A percentile compares a stretch with the other conserved stretches of the same genome.
Conservation (phyloP, 73 alveolate genomes). For the Paramecium primaurelia region DNA sequence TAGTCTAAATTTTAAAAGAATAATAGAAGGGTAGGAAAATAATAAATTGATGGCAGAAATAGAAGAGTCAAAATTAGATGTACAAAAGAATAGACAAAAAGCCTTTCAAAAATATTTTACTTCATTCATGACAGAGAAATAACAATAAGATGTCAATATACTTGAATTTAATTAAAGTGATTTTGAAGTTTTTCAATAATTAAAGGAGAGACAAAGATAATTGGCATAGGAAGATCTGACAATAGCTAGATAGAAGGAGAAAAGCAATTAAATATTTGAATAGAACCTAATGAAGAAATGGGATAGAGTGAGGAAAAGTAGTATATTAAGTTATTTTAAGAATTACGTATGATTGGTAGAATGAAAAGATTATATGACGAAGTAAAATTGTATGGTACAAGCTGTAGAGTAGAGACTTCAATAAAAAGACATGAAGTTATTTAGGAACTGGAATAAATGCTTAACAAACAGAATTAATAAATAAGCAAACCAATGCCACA, state of each 20-base stretch:
- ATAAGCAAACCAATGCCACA: conserved; percentile 16
- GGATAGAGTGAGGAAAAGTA: conserved; percentile 53
- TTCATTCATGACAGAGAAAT: not conserved
- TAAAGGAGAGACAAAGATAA: not conserved
- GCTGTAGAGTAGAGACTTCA: conserved; percentile 40
- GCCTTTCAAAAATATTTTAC: not conserved
- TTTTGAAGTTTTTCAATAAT: not conserved
- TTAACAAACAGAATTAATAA: conserved; percentile 3
- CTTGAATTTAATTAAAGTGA: conserved; percentile 6
- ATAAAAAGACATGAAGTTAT: conserved; percentile 41
- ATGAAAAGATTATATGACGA: conserved; percentile 41
- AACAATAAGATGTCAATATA: not conserved
- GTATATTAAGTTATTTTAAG: not conserved
- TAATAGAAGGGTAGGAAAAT: not conserved
- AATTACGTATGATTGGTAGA: conserved; percentile 34
- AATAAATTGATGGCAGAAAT: not conserved
- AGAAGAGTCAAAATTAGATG: not conserved
- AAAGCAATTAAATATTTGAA: not conserved
- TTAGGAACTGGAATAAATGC: conserved; percentile 32
- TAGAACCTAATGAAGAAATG: conserved; percentile 13
- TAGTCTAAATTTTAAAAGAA: not conserved
- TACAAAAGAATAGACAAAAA: not conserved
- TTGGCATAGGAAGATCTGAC: conserved; percentile 20
- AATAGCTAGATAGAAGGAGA: not conserved
- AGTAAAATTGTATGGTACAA: conserved; percentile 46